Evolutionary conservation across 176 grass and related monocot species (phyloP).

Genomic region (Oryza brachyantha): DNA sequence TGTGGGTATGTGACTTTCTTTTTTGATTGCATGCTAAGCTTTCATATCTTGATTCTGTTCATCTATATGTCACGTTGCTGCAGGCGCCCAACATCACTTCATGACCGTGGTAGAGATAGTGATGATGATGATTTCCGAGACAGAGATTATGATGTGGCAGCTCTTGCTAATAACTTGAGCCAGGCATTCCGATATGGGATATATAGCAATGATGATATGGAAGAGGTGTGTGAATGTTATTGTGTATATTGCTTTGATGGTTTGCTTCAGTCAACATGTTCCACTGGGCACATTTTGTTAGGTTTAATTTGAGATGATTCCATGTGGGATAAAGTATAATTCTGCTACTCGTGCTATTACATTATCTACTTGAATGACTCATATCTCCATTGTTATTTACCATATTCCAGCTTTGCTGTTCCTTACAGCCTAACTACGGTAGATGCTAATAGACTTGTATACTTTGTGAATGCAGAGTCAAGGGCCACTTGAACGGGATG

Average conservation of each 20-base stretch:
- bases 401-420: not conserved
- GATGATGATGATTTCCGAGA: constrained; percentile 96
- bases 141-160: constrained; percentile 95
- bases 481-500: constrained; percentile 87
- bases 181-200: constrained; percentile 92
- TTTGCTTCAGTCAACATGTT: not conserved
- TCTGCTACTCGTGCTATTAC: not conserved
- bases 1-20: constrained; percentile 67
- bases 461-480: constrained; percentile 73
- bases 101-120: constrained; percentile 88
- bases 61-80: constrained; percentile 25
- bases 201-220: constrained; percentile 82
- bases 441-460: constrained; percentile 20
- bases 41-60: not conserved
- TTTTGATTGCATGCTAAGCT: constrained; percentile 27
- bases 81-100: constrained; percentile 86
- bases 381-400: constrained; percentile 14
- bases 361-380: not conserved
- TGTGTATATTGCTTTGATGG: constrained; percentile 1
- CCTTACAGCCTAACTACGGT: not conserved
- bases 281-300: not conserved
- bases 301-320: constrained; percentile 30
- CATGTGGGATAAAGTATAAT: constrained; percentile 20
- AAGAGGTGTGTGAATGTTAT: constrained; percentile 49
- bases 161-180: constrained; percentile 93